Conservation (phyloP, 768 basidiomycete genomes). For the Lepiota subincarnata region DNA sequence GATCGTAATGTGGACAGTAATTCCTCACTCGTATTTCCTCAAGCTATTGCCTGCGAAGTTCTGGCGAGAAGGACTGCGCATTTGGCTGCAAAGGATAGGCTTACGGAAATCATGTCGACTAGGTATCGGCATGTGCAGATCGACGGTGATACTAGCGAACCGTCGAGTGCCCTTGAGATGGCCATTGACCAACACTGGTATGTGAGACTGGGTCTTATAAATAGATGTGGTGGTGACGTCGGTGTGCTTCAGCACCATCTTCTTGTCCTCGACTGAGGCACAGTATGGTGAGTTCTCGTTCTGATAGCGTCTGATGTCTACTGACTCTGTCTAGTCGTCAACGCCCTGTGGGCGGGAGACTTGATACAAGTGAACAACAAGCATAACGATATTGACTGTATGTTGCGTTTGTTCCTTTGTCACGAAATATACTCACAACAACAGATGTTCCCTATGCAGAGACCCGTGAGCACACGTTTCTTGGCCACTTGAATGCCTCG, state of each 20-base stretch:
- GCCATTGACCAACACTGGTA: constrained; percentile 94
- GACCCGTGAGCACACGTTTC: constrained; percentile 48
- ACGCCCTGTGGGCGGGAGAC: constrained; percentile 77
- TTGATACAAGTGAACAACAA: constrained; percentile 76
- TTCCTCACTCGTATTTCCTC: neutral
- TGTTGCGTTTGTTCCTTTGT: constrained; percentile 15
- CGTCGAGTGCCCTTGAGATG: constrained; percentile 76
- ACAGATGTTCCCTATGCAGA: constrained; percentile 69
- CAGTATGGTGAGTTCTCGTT: constrained; percentile 56
- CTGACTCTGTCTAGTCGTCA: constrained; percentile 54
- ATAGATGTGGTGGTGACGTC: neutral
- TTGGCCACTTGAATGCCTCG: constrained; percentile 70
- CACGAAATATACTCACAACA: neutral
- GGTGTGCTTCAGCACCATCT: constrained; percentile 54
- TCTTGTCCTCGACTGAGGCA: constrained; percentile 81
- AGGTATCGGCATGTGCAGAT: constrained; percentile 67
- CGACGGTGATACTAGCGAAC: constrained; percentile 74
- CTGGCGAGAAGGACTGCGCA: constrained; percentile 81
- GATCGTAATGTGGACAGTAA: constrained; percentile 1
- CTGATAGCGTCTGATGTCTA: neutral
- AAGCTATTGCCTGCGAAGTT: constrained; percentile 81
- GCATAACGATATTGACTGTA: constrained; percentile 76
- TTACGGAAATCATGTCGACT: constrained; percentile 71
- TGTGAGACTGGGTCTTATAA: neutral
- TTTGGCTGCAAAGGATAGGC: constrained; percentile 52